phyloP scores from a whole-genome alignment of 2,329 filamentous ascomycete genomes.

The Sclerotiophoma versabilis region DNA sequence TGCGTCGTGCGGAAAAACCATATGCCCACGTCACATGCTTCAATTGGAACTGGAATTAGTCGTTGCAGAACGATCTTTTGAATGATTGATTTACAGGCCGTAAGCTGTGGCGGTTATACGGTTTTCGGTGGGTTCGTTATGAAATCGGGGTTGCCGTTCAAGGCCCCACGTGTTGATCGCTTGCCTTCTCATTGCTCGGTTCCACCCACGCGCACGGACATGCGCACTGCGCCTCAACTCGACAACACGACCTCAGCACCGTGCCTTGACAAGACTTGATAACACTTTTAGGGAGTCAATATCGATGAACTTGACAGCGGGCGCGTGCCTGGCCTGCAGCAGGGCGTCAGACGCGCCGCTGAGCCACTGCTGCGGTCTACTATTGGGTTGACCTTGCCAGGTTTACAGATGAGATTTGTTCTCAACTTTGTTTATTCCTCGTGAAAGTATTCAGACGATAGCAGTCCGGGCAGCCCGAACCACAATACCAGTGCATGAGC shows the following conservation, averaged over 20 bases:
- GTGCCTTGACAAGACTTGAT: neutral
- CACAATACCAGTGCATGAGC: conserved; percentile 31
- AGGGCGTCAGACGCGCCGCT: conserved; percentile 15
- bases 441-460: conserved; percentile 28
- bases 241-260: neutral
- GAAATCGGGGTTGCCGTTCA: conserved; percentile 1
- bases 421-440: conserved; percentile 12
- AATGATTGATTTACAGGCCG: neutral
- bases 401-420: conserved; percentile 17
- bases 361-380: conserved; percentile 23
- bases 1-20: neutral
- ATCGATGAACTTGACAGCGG: neutral
- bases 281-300: neutral
- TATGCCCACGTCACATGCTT: no score
- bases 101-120: neutral
- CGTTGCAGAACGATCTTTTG: neutral
- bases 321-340: conserved; percentile 16
- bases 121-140: neutral
- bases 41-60: neutral
- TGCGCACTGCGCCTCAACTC: neutral
- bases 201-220: conserved; percentile 9
- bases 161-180: conserved; percentile 31
- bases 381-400: conserved; percentile 20
- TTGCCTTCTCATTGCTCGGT: conserved; percentile 28
- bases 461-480: conserved; percentile 6